Evolutionary conservation across 1,284 basidiomycete genomes (phyloP).

Genomic region (Ustanciosporium gigantosporum): DNA sequence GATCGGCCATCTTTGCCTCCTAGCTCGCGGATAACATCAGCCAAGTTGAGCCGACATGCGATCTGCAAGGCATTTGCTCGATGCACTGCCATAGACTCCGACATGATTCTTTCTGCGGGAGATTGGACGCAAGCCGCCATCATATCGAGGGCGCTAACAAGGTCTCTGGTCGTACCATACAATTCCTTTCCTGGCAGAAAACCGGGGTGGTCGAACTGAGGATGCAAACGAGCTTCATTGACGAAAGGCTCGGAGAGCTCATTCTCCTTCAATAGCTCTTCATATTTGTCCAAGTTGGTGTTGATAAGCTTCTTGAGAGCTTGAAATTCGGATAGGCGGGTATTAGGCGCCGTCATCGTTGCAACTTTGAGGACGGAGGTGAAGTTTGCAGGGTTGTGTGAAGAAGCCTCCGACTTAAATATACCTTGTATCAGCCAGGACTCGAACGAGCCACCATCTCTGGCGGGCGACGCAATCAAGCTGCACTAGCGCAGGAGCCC

Average conservation of each 20-base stretch:
- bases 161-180: slow-evolving; percentile 1
- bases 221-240: slow-evolving; percentile 9
- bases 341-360: background rate
- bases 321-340: slow-evolving; percentile 10
- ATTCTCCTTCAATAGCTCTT: slow-evolving; percentile 3
- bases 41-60: slow-evolving; percentile 13
- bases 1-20: slow-evolving; percentile 2
- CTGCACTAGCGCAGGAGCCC: no score
- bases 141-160: slow-evolving; percentile 20
- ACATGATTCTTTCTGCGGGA: slow-evolving; percentile 8
- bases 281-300: slow-evolving; percentile 15
- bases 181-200: slow-evolving; percentile 8
- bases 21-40: slow-evolving; percentile 16
- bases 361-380: no score
- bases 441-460: no score
- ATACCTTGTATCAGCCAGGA: no score
- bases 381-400: no score
- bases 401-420: no score
- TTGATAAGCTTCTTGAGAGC: slow-evolving; percentile 19
- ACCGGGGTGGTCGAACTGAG: slow-evolving; percentile 6
- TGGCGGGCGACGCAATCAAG: no score
- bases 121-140: slow-evolving; percentile 16
- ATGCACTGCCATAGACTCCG: slow-evolving; percentile 11
- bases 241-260: slow-evolving; percentile 11
- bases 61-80: slow-evolving; percentile 14